A percentile compares a stretch with the other conserved stretches of the same genome.
phyloP scores from a whole-genome alignment of 805 yeast genomes.

The Hanseniaspora lachancei region DNA sequence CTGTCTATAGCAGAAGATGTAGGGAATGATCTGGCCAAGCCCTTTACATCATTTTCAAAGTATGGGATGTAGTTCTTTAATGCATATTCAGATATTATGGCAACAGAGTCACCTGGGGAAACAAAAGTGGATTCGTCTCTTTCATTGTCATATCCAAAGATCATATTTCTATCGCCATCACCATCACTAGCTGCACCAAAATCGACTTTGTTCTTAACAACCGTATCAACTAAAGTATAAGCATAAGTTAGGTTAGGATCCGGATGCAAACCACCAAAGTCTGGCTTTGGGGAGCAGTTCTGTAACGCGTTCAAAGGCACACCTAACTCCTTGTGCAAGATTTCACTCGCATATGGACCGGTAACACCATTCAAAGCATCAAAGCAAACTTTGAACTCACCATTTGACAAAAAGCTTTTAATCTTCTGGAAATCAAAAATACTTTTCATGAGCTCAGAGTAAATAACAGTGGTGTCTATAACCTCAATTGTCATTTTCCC shows the following conservation, averaged over 20 bases:
- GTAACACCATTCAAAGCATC: constrained; percentile 93
- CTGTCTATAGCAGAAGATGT: constrained; percentile 87
- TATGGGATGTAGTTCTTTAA: constrained; percentile 62
- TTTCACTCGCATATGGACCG: constrained; percentile 83
- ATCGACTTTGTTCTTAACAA: constrained; percentile 67
- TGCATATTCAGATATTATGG: constrained; percentile 91
- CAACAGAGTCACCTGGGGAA: constrained; percentile 96
- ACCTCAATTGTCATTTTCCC: constrained; percentile 56
- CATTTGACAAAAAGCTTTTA: constrained; percentile 46
- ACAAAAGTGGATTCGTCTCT: constrained; percentile 48
- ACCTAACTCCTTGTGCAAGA: constrained; percentile 76
- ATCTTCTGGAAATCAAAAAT: constrained; percentile 83
- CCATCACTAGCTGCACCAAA: constrained; percentile 99
- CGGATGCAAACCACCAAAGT: constrained; percentile 95
- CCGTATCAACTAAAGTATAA: constrained; percentile 66
- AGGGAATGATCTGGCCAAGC: constrained; percentile 95
- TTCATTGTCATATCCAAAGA: constrained; percentile 63
- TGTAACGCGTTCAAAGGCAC: constrained; percentile 52
- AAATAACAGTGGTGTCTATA: constrained; percentile 68
- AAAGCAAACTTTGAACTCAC: constrained; percentile 60
- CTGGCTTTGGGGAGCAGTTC: constrained; percentile 67
- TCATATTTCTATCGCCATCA: constrained; percentile 98
- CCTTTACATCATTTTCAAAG: constrained; percentile 75
- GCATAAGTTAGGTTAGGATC: constrained; percentile 97
- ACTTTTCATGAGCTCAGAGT: constrained; percentile 62